These are phyloP conservation scores for Tubosaeta brunneosetosa DNA, from an alignment of 768 basidiomycete genomes.

Conservation along the genomic window DNA sequence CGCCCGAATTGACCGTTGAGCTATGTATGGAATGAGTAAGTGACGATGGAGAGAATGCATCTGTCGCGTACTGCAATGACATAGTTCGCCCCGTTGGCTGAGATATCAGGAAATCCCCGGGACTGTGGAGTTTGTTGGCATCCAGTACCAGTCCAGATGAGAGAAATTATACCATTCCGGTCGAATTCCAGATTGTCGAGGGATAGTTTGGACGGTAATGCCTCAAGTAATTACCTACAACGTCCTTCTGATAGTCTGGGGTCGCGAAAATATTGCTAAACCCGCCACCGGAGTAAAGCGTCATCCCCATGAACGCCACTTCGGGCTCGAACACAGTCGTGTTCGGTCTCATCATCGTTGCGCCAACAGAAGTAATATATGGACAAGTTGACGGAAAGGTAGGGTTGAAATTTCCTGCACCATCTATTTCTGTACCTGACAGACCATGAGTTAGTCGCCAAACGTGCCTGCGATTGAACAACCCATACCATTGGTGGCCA, in stretches of 20 bases:
- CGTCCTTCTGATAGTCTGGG: constrained; percentile 36
- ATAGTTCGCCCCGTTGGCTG: constrained; percentile 34
- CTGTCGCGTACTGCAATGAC: constrained; percentile 15
- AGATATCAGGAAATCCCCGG: constrained; percentile 35
- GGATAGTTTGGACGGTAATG: constrained; percentile 28
- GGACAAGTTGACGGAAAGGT: constrained; percentile 42
- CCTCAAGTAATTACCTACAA: constrained; percentile 29
- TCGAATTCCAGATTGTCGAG: constrained; percentile 22
- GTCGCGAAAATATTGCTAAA: constrained; percentile 41
- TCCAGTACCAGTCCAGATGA: constrained; percentile 11
- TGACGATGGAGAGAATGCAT: background rate
- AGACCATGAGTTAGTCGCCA: too few relatives aligned
- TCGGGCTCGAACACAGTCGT: constrained; percentile 27
- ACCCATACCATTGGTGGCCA: too few relatives aligned
- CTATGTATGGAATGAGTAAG: constrained; percentile 13
- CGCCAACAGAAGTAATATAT: constrained; percentile 44
- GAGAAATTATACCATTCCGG: constrained; percentile 15
- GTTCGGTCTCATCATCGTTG: constrained; percentile 38
- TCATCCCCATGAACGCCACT: constrained; percentile 26
- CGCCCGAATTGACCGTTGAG: background rate
- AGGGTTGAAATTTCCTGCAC: constrained; percentile 37
- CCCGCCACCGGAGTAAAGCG: constrained; percentile 30
- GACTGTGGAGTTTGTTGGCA: constrained; percentile 30
- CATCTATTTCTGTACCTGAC: too few relatives aligned
- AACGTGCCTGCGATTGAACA: too few relatives aligned